Conservation (phyloP, 1,284 basidiomycete genomes). For the Fomes fomentarius region DNA sequence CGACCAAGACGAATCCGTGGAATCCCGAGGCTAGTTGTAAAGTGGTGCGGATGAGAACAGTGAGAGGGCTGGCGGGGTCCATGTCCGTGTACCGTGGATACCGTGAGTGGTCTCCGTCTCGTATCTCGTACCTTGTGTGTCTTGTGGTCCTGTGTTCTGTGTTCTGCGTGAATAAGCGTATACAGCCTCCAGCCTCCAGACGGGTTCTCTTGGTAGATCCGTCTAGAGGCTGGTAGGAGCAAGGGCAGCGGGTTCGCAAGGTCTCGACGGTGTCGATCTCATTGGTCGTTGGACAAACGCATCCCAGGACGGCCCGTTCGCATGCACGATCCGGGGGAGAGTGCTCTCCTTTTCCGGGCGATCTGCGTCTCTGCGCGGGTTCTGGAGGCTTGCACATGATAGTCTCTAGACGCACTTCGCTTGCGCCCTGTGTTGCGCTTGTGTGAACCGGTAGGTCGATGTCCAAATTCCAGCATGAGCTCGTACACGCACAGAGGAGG, state of each 20-base stretch:
- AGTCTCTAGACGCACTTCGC: neutral
- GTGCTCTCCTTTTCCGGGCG: conserved; percentile 1
- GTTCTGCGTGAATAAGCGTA: too few species aligned
- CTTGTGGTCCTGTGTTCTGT: too few species aligned
- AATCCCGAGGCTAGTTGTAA: neutral
- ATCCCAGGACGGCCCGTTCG: neutral
- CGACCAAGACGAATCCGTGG: neutral
- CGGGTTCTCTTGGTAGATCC: too few species aligned
- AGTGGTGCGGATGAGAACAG: too few species aligned
- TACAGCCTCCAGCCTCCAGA: too few species aligned
- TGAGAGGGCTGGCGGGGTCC: too few species aligned
- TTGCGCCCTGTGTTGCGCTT: neutral
- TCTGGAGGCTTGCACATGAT: conserved; percentile 6
- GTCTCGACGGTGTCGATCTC: conserved; percentile 4
- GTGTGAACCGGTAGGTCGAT: too few species aligned
- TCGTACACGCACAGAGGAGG: too few species aligned
- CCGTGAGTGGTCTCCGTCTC: too few species aligned
- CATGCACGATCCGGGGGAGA: conserved; percentile 1
- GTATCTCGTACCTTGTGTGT: too few species aligned
- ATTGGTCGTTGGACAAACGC: conserved; percentile 6
- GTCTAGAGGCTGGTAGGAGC: neutral
- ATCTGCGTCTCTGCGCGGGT: neutral
- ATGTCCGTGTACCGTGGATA: too few species aligned
- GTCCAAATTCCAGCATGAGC: too few species aligned
- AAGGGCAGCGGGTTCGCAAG: neutral